Evolutionary conservation across 1,284 basidiomycete species (phyloP).

Genomic region (Microbotryum violaceum): DNA sequence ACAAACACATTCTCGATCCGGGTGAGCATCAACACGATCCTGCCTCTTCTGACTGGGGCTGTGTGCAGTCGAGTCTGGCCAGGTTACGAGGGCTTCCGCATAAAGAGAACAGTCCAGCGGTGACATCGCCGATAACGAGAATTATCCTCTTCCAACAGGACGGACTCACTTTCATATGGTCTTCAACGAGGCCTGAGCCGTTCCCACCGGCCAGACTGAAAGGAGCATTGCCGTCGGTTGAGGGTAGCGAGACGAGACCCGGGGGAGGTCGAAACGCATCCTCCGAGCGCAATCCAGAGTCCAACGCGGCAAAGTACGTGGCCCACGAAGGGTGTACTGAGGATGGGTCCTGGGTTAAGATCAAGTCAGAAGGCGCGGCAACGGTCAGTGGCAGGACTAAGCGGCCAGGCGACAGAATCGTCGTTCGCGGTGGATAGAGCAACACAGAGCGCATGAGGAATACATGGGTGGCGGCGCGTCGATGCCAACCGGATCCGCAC

Average conservation of each 20-base stretch:
- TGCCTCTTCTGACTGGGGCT: not conserved
- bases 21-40: not conserved
- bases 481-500: too few species aligned
- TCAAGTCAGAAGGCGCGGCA: not conserved
- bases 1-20: not conserved
- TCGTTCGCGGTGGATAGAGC: not conserved
- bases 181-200: constrained; percentile 70
- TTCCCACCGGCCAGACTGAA: constrained; percentile 53
- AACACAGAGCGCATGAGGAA: not conserved
- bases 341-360: constrained; percentile 52
- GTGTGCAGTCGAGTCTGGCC: not conserved
- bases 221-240: constrained; percentile 73
- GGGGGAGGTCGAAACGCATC: constrained; percentile 76
- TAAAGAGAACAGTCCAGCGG: not conserved
- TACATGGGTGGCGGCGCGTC: too few species aligned
- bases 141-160: not conserved
- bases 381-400: constrained; percentile 1
- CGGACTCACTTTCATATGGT: constrained; percentile 75
- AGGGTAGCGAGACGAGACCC: constrained; percentile 46
- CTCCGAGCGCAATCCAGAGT: constrained; percentile 73
- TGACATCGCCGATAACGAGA: not conserved
- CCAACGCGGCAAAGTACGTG: constrained; percentile 87
- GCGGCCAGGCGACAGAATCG: too few species aligned
- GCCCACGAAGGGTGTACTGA: constrained; percentile 94
- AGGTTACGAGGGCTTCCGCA: not conserved